These are phyloP conservation scores for Primulina huaijiensis DNA, from an alignment of 257 asterid species.

Conservation along the genomic window DNA sequence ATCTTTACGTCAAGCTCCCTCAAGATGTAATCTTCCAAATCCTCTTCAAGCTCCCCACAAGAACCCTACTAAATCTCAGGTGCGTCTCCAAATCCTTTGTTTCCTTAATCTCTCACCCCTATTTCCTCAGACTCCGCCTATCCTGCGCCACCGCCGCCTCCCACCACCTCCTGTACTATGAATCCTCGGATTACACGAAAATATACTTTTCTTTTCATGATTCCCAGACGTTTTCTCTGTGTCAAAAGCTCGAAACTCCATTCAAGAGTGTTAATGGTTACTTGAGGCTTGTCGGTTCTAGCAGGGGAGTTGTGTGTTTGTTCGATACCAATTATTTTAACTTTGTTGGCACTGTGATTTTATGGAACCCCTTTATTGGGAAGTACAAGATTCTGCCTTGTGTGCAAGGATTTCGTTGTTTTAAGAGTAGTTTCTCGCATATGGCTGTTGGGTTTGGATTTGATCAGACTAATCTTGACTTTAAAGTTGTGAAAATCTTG, in stretches of 20 bases:
- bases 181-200: conserved; percentile 38
- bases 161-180: conserved; percentile 41
- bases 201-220: conserved; percentile 31
- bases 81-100: conserved; percentile 31
- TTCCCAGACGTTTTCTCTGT: conserved; percentile 3
- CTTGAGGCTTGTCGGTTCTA: conserved; percentile 38
- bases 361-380: conserved; percentile 43
- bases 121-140: conserved; percentile 39
- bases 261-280: conserved; percentile 39
- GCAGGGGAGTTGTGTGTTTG: conserved; percentile 32
- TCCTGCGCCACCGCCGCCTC: conserved; percentile 23
- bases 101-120: conserved; percentile 34
- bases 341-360: conserved; percentile 31
- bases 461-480: conserved; percentile 24
- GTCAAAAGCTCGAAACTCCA: conserved; percentile 32
- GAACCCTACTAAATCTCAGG: conserved; percentile 33
- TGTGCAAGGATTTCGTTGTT: conserved; percentile 8
- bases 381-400: conserved; percentile 28
- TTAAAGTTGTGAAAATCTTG: conserved; percentile 31
- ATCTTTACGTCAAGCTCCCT: conserved; percentile 28
- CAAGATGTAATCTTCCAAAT: conserved; percentile 38
- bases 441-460: conserved; percentile 43
- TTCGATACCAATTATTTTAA: conserved; percentile 38
- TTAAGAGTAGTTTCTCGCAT: conserved; percentile 25
- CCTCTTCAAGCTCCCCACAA: conserved; percentile 30